These are phyloP conservation scores for Saksenaea oblongispora DNA, from an alignment of 371 early-diverging fungal species.

Conservation along the genomic window DNA sequence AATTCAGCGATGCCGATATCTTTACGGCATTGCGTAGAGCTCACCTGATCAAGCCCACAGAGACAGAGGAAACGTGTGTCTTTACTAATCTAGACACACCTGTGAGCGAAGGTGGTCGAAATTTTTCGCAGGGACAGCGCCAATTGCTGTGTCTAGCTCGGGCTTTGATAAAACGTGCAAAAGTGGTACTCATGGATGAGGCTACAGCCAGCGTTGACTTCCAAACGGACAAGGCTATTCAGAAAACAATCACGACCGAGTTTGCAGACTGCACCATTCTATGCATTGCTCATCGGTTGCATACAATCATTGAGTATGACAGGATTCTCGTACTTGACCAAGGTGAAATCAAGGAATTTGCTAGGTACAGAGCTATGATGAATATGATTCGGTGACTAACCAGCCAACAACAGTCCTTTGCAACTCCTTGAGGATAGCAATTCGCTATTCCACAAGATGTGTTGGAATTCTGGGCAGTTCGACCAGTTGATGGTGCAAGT, in stretches of 20 bases:
- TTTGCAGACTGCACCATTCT: conserved; percentile 64
- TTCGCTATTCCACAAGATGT: conserved; percentile 64
- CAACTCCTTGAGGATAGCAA: conserved; percentile 41
- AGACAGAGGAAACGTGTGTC: conserved; percentile 15
- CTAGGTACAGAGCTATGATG: conserved; percentile 19
- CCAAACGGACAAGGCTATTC: conserved; percentile 62
- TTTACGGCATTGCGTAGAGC: conserved; percentile 59
- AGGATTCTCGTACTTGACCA: conserved; percentile 46
- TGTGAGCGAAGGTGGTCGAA: conserved; percentile 68
- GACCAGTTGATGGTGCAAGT: conserved; percentile 58
- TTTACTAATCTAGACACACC: conserved; percentile 36
- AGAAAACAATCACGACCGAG: conserved; percentile 58
- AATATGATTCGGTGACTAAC: background rate
- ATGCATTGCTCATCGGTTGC: conserved; percentile 72
- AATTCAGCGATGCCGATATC: conserved; percentile 53
- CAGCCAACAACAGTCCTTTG: conserved; percentile 36
- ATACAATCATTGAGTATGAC: conserved; percentile 56
- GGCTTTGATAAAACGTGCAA: conserved; percentile 54
- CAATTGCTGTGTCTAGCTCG: conserved; percentile 80
- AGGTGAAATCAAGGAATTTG: conserved; percentile 42
- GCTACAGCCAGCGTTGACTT: conserved; percentile 60
- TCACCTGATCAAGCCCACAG: conserved; percentile 44
- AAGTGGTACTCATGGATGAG: conserved; percentile 55
- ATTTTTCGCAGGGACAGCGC: conserved; percentile 74
- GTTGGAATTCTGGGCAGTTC: conserved; percentile 72